A percentile compares a stretch with the other conserved stretches of the same genome.
These are phyloP conservation scores for Helianthus annuus DNA, from an alignment of 129 eudicot species.

Conservation along the genomic window DNA sequence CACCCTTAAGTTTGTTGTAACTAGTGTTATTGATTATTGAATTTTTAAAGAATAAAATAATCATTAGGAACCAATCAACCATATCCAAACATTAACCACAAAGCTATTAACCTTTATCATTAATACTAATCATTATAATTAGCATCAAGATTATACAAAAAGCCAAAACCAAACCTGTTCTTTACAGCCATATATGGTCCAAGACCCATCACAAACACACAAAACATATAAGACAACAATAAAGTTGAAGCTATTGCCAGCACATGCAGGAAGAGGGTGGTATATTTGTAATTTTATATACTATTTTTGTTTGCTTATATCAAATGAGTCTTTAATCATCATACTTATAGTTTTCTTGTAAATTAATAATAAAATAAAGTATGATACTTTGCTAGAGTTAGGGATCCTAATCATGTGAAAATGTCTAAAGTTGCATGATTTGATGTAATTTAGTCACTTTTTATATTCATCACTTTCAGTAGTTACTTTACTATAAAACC, in stretches of 20 bases:
- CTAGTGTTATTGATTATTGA: neutral
- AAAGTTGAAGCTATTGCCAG: constrained; percentile 26
- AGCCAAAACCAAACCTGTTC: constrained; percentile 28
- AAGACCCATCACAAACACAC: constrained; percentile 26
- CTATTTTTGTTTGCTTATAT: neutral
- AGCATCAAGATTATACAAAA: constrained; percentile 16
- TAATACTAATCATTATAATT: neutral
- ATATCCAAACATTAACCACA: neutral
- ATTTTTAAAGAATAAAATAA: neutral
- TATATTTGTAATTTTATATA: neutral
- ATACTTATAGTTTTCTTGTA: neutral
- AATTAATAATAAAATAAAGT: neutral
- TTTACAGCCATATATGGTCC: constrained; percentile 36
- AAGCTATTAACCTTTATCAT: constrained; percentile 10
- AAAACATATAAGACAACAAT: constrained; percentile 32
- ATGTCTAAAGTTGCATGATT: constrained; percentile 13
- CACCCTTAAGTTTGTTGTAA: neutral
- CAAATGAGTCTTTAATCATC: constrained; percentile 6
- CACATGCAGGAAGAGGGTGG: constrained; percentile 24
- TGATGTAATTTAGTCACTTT: neutral
- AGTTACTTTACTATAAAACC: neutral
- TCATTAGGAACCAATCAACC: neutral
- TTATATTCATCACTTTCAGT: neutral
- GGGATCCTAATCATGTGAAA: neutral
- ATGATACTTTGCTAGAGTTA: neutral